A percentile compares a stretch with the other conserved stretches of the same genome.
Evolutionary conservation across 164 flowering plant genomes (phyloP).

Genomic region (Magnolia changhungtana): DNA sequence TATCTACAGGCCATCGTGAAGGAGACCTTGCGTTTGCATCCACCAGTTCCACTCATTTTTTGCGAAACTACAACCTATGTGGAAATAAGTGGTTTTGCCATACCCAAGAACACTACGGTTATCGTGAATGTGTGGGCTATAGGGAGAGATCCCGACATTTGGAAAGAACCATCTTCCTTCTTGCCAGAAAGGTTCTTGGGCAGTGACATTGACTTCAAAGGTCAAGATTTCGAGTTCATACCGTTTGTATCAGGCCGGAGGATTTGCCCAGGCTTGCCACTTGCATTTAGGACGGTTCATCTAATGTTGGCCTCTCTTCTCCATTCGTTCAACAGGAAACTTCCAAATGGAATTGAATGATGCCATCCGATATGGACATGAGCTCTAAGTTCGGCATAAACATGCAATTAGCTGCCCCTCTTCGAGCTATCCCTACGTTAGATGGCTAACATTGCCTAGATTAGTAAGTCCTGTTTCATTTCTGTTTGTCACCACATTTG

Average conservation of each 20-base stretch:
- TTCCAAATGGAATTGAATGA: slow-evolving; percentile 5
- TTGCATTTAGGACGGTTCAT: background rate
- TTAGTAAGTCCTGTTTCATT: too few species aligned
- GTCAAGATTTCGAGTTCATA: background rate
- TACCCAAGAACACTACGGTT: background rate
- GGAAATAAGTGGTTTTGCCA: background rate
- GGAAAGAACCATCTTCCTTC: slow-evolving; percentile 11
- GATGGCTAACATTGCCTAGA: too few species aligned
- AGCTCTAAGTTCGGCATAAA: slow-evolving; percentile 6
- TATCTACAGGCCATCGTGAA: slow-evolving; percentile 21
- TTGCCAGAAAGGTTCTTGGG: background rate
- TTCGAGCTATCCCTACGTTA: too few species aligned
- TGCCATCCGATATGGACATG: slow-evolving; percentile 6
- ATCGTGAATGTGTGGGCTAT: slow-evolving; percentile 5
- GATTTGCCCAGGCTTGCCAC: slow-evolving; percentile 8
- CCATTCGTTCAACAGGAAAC: slow-evolving; percentile 3
- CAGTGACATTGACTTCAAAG: background rate
- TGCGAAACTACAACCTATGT: background rate
- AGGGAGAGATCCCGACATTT: slow-evolving; percentile 9
- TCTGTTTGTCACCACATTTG: too few species aligned
- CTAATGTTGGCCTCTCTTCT: slow-evolving; percentile 8
- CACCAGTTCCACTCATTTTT: slow-evolving; percentile 4
- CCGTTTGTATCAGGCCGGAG: slow-evolving; percentile 7
- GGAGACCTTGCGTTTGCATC: slow-evolving; percentile 18
- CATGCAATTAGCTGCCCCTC: background rate